These are phyloP conservation scores for Fusarium humuli DNA, from an alignment of 2,329 filamentous ascomycete genomes.

Conservation along the genomic window DNA sequence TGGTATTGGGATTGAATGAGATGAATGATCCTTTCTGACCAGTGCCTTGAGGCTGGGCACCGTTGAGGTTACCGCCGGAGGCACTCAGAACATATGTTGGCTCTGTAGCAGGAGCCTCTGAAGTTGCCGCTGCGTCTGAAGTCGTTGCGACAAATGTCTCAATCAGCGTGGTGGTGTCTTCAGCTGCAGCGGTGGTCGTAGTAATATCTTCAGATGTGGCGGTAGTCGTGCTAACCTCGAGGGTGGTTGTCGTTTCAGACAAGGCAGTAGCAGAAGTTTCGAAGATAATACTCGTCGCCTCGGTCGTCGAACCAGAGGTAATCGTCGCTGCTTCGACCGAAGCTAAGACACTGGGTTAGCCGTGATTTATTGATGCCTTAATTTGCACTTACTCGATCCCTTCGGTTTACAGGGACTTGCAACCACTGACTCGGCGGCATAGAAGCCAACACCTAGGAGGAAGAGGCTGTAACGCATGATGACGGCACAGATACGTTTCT, in stretches of 20 bases:
- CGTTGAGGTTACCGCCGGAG: neutral
- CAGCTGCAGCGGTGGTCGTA: accelerated
- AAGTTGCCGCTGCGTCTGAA: accelerated
- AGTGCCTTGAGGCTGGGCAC: accelerated
- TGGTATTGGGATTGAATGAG: neutral
- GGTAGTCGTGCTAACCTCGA: accelerated
- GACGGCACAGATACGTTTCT: too few species aligned
- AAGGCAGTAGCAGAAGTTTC: too few species aligned
- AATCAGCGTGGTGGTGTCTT: accelerated
- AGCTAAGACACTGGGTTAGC: too few species aligned
- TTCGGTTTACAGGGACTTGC: too few species aligned
- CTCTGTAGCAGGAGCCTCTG: neutral
- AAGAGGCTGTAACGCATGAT: neutral
- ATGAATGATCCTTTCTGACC: neutral
- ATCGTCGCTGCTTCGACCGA: neutral
- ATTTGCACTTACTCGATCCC: too few species aligned
- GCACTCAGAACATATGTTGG: neutral
- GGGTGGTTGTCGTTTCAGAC: too few species aligned
- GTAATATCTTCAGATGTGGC: neutral
- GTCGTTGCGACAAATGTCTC: neutral
- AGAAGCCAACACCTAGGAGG: neutral
- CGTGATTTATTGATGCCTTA: too few species aligned
- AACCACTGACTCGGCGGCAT: neutral
- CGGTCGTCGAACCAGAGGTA: neutral
- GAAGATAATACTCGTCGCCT: neutral